These are phyloP conservation scores for Arabidopsis lyrata DNA, from an alignment of 441 rosid genomes.

Conservation along the genomic window DNA sequence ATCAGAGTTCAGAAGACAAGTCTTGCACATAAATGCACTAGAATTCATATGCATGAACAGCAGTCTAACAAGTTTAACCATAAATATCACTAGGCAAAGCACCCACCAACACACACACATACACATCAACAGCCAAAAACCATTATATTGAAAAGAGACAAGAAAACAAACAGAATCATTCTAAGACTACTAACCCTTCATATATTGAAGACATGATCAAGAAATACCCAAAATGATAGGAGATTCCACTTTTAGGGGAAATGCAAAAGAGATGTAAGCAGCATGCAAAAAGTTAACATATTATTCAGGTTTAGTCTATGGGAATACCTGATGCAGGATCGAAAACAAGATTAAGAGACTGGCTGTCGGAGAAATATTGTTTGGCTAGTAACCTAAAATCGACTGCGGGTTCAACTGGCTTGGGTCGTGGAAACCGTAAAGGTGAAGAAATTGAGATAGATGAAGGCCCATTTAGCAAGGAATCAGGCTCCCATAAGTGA, in stretches of 20 bases:
- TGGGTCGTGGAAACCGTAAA: constrained; percentile 86
- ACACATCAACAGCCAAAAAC: constrained; percentile 16
- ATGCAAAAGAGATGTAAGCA: constrained; percentile 13
- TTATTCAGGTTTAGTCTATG: not conserved
- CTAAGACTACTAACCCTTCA: constrained; percentile 21
- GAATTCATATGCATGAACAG: constrained; percentile 18
- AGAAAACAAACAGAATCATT: constrained; percentile 25
- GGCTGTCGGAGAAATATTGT: constrained; percentile 85
- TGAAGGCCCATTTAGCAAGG: constrained; percentile 95
- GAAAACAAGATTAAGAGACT: constrained; percentile 81
- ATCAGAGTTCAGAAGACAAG: constrained; percentile 33
- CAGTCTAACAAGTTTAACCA: constrained; percentile 7
- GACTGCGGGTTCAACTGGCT: constrained; percentile 62
- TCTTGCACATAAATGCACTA: constrained; percentile 21
- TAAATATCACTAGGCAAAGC: not conserved
- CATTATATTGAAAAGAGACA: not conserved
- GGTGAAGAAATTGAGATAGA: constrained; percentile 95
- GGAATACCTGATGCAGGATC: constrained; percentile 74
- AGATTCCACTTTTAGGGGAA: not conserved
- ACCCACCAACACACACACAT: constrained; percentile 13
- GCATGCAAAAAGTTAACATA: constrained; percentile 5
- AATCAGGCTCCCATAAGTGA: constrained; percentile 84
- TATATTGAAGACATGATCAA: constrained; percentile 13
- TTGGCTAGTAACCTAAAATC: constrained; percentile 88
- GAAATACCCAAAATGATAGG: not conserved